Evolutionary conservation across 2,329 filamentous ascomycete species (phyloP).

Genomic region (Trichocomaceae sp.): DNA sequence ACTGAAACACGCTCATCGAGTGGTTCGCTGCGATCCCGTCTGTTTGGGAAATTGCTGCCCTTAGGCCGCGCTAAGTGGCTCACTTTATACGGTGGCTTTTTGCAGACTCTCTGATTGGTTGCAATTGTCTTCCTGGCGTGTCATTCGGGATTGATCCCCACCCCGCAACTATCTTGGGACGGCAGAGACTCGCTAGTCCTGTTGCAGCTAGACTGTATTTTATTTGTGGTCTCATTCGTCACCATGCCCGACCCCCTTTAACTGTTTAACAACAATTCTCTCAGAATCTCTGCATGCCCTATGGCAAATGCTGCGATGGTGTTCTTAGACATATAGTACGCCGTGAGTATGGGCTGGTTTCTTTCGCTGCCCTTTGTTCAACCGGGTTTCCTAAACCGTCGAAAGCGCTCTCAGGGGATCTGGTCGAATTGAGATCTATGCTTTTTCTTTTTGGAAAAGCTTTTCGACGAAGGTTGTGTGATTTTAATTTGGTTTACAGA

Average conservation of each 20-base stretch:
- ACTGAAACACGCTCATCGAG: conserved; percentile 12
- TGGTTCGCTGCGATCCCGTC: conserved; percentile 8
- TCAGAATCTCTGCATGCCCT: too few species aligned
- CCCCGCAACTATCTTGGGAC: conserved; percentile 2
- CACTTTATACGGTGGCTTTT: neutral
- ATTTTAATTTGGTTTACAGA: neutral
- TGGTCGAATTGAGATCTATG: too few species aligned
- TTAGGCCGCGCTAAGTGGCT: neutral
- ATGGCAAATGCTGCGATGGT: too few species aligned
- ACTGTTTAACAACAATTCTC: neutral
- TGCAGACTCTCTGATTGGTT: neutral
- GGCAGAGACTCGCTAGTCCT: neutral
- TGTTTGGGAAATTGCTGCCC: conserved; percentile 6
- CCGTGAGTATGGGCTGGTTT: too few species aligned
- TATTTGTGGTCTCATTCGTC: conserved; percentile 2
- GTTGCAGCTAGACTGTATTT: neutral
- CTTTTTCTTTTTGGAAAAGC: too few species aligned
- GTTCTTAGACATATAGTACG: neutral
- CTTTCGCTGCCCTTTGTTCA: neutral
- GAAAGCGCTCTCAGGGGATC: too few species aligned
- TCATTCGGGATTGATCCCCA: conserved; percentile 10
- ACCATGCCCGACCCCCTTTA: neutral
- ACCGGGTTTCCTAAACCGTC: neutral
- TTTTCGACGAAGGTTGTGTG: too few species aligned
- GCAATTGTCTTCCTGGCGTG: neutral